Evolutionary conservation across 2,329 filamentous ascomycete genomes (phyloP), one percentile per base, ranked within the genome.

Genomic region (Scopulariopsis brevicaulis): DNA sequence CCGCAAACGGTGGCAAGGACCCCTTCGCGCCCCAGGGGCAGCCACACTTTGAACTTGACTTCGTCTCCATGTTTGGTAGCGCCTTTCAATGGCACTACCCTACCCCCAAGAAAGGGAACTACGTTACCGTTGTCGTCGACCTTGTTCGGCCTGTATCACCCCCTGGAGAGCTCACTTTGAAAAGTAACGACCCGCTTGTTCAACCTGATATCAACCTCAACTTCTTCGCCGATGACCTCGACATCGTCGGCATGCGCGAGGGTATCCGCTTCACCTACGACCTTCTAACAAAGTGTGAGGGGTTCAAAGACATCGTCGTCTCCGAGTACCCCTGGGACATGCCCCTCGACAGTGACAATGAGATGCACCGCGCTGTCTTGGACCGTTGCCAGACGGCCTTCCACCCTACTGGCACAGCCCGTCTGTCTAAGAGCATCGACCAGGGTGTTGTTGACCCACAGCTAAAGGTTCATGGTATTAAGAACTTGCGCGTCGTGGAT

Each of bases 31-130:
- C 80, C 0, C 71, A 68, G 3, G 80, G 79, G 7, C 79, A 84
- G 66, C 81, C 81, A 28, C 81, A 84, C 62, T 83, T 84, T 62
- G 80, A 84, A 68, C 73, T 83, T 37, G 82, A 85, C 68, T 85
- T 85, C 63, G 77, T 86, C 12, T 71, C 74, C 56, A 76, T 85
- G 72, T 85, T 85, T 65, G 62, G 69, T 53, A 70, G 69, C 52
- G 74, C 74, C 4, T 77, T 77, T 67, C 74, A 77, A 65, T 77
- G 74, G 74, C 75, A 77, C 65, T 73, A 70, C 62, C 74, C 74
- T 0, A 60, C 65, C 0, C 73, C 74, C 4, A 65, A 66, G 2
- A 55, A 63, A 24, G 81, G 80, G 0, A 71, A 72, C 63, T 79
- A 80, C 67, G 69, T 82, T 58, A 84, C 80, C 0, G 76, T 85